phyloP scores from a whole-genome alignment of 2,329 filamentous ascomycete species.

The Monascus ruber region DNA sequence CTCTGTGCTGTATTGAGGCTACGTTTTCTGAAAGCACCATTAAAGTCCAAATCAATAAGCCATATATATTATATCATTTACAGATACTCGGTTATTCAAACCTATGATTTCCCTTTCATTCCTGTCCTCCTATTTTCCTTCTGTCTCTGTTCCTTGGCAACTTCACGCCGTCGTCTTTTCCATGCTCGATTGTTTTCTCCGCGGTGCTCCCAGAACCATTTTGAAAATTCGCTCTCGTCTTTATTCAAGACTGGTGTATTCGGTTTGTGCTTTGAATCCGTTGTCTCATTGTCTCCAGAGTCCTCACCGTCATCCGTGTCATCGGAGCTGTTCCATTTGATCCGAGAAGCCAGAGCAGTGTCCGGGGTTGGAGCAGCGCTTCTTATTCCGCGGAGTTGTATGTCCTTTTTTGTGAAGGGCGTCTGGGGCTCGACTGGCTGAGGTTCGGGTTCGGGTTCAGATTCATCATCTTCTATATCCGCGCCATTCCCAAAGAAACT shows the following conservation, averaged over 20 bases:
- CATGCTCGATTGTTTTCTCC: constrained; percentile 40
- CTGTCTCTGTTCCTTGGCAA: constrained; percentile 49
- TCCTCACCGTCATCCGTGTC: constrained; percentile 9
- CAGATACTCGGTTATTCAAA: background rate
- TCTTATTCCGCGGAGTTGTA: constrained; percentile 54
- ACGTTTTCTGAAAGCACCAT: too few relatives aligned
- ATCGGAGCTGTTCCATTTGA: constrained; percentile 17
- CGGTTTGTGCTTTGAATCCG: constrained; percentile 11
- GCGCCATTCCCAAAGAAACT: constrained; percentile 62
- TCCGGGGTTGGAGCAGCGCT: constrained; percentile 93
- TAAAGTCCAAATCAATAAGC: too few relatives aligned
- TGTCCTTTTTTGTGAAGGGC: constrained; percentile 68
- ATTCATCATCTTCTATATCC: constrained; percentile 33
- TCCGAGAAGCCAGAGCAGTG: constrained; percentile 59
- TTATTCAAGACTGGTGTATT: constrained; percentile 5
- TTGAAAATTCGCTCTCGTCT: constrained; percentile 46
- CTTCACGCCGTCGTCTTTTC: constrained; percentile 47
- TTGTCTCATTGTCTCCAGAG: constrained; percentile 16
- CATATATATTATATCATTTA: background rate
- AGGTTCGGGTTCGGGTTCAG: constrained; percentile 29
- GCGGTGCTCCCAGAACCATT: constrained; percentile 49
- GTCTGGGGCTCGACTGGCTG: constrained; percentile 53
- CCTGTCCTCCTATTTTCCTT: constrained; percentile 46
- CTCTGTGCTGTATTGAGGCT: too few relatives aligned
- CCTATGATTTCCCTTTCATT: constrained; percentile 26